Percentiles rank a stretch among this genome's conserved stretches.
phyloP scores from a whole-genome alignment of 257 asterid genomes.

The Solanum lycopersicoides region DNA sequence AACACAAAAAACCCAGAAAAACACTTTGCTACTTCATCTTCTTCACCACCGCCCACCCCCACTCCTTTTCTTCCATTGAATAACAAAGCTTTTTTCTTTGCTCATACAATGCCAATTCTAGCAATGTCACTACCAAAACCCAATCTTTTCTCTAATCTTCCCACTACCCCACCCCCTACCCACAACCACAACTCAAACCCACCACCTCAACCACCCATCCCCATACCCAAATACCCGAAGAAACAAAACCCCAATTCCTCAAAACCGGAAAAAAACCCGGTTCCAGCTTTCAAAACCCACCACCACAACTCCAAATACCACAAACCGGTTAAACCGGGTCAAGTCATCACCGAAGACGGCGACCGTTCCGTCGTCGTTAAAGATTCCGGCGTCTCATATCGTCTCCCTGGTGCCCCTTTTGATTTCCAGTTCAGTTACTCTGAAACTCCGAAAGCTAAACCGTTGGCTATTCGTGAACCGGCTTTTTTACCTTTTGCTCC shows the following conservation, averaged over 20 bases:
- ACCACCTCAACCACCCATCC: slow-evolving; percentile 39
- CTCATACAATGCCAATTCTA: slow-evolving; percentile 43
- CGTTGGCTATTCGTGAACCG: slow-evolving; percentile 85
- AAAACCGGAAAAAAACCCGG: slow-evolving; percentile 1
- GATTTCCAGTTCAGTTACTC: slow-evolving; percentile 91
- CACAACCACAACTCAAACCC: slow-evolving; percentile 12
- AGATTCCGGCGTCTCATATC: slow-evolving; percentile 62
- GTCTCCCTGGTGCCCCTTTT: slow-evolving; percentile 89
- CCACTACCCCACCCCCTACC: slow-evolving; percentile 28
- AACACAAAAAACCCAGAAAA: not conserved
- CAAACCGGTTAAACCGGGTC: slow-evolving; percentile 81
- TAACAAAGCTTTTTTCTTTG: not conserved
- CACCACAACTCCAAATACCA: slow-evolving; percentile 60
- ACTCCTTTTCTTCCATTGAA: not conserved
- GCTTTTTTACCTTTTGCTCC: slow-evolving; percentile 93
- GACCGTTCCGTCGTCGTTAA: slow-evolving; percentile 63
- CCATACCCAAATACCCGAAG: slow-evolving; percentile 59
- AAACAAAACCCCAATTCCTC: slow-evolving; percentile 1
- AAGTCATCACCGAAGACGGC: slow-evolving; percentile 29
- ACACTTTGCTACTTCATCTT: not conserved
- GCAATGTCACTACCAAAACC: slow-evolving; percentile 43
- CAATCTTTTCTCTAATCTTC: slow-evolving; percentile 56
- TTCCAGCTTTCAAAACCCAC: slow-evolving; percentile 58
- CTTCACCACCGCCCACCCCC: not conserved
- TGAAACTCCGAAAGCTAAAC: slow-evolving; percentile 69